These are phyloP conservation scores for Hyphopichia fennica DNA, from an alignment of 1,139 yeast species.

Conservation along the genomic window DNA sequence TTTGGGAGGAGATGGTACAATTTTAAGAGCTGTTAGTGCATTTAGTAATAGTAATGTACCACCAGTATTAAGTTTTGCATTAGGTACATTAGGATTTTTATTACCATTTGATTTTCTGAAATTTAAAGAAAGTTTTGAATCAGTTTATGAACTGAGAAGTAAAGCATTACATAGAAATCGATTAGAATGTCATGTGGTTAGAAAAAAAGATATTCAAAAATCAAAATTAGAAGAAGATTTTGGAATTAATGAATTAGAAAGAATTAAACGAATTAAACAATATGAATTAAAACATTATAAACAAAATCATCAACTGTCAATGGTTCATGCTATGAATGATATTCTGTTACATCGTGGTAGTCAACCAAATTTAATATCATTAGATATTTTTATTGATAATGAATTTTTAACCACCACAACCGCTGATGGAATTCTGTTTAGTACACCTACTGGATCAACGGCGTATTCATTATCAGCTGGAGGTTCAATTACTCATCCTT, in stretches of 20 bases:
- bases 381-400: constrained; percentile 80
- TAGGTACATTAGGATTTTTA: constrained; percentile 90
- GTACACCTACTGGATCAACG: constrained; percentile 95
- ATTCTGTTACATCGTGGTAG: constrained; percentile 85
- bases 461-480: constrained; percentile 91
- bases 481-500: constrained; percentile 89
- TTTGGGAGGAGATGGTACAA: constrained; percentile 95
- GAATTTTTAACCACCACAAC: constrained; percentile 84
- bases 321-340: constrained; percentile 86
- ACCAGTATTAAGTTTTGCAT: constrained; percentile 83
- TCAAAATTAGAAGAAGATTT: background rate
- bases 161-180: constrained; percentile 75
- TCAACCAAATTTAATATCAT: constrained; percentile 78
- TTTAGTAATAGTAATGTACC: constrained; percentile 76
- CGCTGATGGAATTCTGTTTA: constrained; percentile 82
- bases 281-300: constrained; percentile 16
- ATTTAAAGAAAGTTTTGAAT: constrained; percentile 58
- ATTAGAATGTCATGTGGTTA: constrained; percentile 71
- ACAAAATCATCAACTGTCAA: constrained; percentile 16
- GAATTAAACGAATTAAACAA: constrained; percentile 9
- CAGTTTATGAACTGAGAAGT: constrained; percentile 67
- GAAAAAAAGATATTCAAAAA: constrained; percentile 17
- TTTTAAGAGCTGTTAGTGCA: constrained; percentile 64
- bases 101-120: constrained; percentile 79
- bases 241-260: constrained; percentile 1